Evolutionary conservation across 495 filamentous ascomycete genomes (phyloP).

Genomic region (Choiromyces venosus): DNA sequence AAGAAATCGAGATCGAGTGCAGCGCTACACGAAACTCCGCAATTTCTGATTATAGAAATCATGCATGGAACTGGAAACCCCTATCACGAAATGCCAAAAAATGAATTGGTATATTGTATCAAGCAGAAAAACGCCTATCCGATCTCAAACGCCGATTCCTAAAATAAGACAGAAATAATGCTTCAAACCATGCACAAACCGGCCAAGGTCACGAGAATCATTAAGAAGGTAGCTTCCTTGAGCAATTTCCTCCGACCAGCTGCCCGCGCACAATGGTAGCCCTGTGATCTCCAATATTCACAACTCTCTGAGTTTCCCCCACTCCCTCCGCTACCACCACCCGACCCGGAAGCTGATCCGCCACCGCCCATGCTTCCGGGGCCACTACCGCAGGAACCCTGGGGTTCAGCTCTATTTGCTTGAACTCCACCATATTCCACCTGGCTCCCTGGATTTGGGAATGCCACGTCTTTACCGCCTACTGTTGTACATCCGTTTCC

Average conservation of each 20-base stretch:
- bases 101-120: background rate
- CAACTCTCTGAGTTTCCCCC: constrained; percentile 9
- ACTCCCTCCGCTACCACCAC: background rate
- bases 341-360: background rate
- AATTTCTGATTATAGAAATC: background rate
- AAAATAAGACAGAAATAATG: background rate
- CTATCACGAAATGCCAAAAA: background rate
- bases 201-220: background rate
- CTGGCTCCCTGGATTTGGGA: constrained; percentile 57
- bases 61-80: background rate
- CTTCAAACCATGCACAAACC: background rate
- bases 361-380: background rate
- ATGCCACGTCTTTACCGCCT: constrained; percentile 50
- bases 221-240: background rate
- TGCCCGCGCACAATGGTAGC: constrained; percentile 16
- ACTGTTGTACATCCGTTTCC: constrained; percentile 52
- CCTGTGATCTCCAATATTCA: constrained; percentile 19
- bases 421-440: constrained; percentile 45
- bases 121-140: background rate
- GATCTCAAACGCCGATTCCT: background rate
- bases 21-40: background rate
- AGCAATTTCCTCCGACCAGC: constrained; percentile 4
- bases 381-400: constrained; percentile 26
- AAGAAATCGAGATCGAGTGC: background rate
- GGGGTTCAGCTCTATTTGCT: constrained; percentile 17